Evolutionary conservation across 2,329 filamentous ascomycete genomes (phyloP).

Genomic region (Venturia effusa): DNA sequence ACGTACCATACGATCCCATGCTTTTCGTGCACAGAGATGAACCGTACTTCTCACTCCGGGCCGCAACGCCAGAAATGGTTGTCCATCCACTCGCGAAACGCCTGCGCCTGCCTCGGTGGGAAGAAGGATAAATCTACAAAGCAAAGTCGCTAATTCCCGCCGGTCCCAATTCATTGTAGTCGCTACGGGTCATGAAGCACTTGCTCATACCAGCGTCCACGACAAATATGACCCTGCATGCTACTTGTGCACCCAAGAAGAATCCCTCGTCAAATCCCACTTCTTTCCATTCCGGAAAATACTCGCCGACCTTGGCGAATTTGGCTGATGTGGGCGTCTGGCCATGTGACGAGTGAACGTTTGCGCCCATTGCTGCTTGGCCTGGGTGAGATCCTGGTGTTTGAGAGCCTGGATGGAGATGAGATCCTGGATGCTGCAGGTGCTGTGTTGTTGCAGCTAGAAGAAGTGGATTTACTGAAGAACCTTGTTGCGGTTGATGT

Average conservation of each 20-base stretch:
- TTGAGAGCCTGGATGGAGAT: constrained; percentile 13
- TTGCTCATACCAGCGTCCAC: constrained; percentile 56
- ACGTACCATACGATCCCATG: neutral
- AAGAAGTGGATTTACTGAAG: constrained; percentile 75
- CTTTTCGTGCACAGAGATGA: neutral
- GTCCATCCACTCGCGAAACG: neutral
- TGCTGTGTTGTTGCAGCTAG: constrained; percentile 78
- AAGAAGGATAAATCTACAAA: neutral
- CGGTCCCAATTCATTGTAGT: constrained; percentile 58
- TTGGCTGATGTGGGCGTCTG: constrained; percentile 81
- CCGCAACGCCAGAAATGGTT: neutral
- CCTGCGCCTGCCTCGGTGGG: neutral
- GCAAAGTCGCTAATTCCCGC: constrained; percentile 48
- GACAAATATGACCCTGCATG: constrained; percentile 64
- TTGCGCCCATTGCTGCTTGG: constrained; percentile 29
- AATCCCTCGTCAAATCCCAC: constrained; percentile 65
- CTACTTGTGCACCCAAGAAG: constrained; percentile 81
- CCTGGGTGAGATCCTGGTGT: constrained; percentile 7
- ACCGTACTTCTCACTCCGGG: too few species aligned
- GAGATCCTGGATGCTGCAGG: constrained; percentile 27
- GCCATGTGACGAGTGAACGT: constrained; percentile 50
- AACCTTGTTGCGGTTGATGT: constrained; percentile 39
- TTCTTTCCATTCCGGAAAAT: constrained; percentile 84
- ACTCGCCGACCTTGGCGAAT: constrained; percentile 64
- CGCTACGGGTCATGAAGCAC: constrained; percentile 56